Evolutionary conservation across 2,329 filamentous ascomycete species (phyloP).

Genomic region (Paecilomyces sp.): DNA sequence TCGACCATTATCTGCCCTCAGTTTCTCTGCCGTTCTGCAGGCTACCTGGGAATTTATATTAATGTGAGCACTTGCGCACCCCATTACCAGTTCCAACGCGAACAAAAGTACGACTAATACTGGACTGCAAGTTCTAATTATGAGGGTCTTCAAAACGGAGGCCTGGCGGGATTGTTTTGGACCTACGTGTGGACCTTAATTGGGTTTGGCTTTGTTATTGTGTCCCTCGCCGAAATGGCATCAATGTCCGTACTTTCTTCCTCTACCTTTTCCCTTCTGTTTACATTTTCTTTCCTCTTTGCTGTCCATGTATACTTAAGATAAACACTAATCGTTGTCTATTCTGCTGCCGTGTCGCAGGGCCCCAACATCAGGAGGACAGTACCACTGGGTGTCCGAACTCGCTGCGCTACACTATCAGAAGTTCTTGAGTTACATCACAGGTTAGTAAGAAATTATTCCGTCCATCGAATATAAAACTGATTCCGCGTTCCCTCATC

Average conservation of each 20-base stretch:
- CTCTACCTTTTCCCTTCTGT: not conserved
- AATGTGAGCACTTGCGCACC: conserved; percentile 16
- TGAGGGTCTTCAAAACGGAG: conserved; percentile 9
- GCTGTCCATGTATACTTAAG: not conserved
- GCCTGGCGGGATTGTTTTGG: conserved; percentile 17
- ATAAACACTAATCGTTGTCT: not conserved
- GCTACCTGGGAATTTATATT: conserved; percentile 30
- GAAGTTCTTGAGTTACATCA: conserved; percentile 49
- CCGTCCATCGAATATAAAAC: not conserved
- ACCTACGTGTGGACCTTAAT: conserved; percentile 47
- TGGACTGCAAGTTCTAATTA: not conserved
- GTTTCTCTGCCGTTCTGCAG: conserved; percentile 27
- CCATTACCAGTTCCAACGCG: conserved; percentile 11
- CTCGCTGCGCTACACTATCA: conserved; percentile 44
- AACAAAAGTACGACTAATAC: conserved; percentile 8
- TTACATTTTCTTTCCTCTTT: not conserved
- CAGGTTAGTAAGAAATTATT: conserved; percentile 24
- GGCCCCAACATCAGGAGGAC: conserved; percentile 51
- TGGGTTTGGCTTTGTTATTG: conserved; percentile 57
- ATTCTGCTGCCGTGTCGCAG: conserved; percentile 10
- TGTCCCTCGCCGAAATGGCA: conserved; percentile 57
- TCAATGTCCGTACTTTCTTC: conserved; percentile 24
- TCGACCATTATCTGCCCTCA: conserved; percentile 24
- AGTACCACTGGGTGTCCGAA: conserved; percentile 54
- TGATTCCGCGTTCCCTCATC: not conserved